Base-by-base conservation (phyloP, 2,329 filamentous ascomycete species). In the Albophoma yamanashiensis region DNA sequence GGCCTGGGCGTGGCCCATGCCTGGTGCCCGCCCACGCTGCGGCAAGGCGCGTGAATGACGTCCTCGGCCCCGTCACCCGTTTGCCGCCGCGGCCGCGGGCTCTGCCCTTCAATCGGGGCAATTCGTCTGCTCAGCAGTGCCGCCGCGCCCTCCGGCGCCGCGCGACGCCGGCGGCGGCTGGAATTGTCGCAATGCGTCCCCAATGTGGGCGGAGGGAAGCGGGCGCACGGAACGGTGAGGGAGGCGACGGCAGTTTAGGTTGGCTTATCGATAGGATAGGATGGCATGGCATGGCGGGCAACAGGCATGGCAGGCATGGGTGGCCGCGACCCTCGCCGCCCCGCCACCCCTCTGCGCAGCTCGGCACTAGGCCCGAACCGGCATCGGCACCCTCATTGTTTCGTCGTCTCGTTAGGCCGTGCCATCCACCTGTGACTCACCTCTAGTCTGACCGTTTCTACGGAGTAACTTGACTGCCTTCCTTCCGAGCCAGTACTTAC, bases 341-440 rank as follows among this genome's bases (percentile, higher is more conserved):
- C 31, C 47, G 47, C 47, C 58, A 62, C 60, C 58, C 58, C 34
- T 27, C 14, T n/a, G n/a, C n/a, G n/a, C n/a, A n/a, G n/a, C n/a
- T 2, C 4, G n/a, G n/a, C 25, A 56, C 60, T 62, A 62, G 34
- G n/a, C 58, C 58, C 20, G 55, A 58, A 58, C 42, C 47, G 58
- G 58, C 56, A 58, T 39, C 55, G 42, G 42, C 53, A 53, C 60
- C 52, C 31, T 20, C 22, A 12, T 45, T 56, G 60, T 57, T 58
- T 62, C 56, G 60, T 43, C 56, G 52, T 58, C 34, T 40, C 43
- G 58, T 52, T 59, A 38, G 58, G 60, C 47, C 53, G 55, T 50
- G 40, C 50, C 43, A 56, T 58, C 39, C 39, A 42, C 6, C 56
- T 61, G 60, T 63, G 61, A 63, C 61, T 62, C 61, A 61, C 57